Base-by-base conservation (phyloP, 2,329 filamentous ascomycete species). In the Ophiocordyceps camponoti-floridani region DNA sequence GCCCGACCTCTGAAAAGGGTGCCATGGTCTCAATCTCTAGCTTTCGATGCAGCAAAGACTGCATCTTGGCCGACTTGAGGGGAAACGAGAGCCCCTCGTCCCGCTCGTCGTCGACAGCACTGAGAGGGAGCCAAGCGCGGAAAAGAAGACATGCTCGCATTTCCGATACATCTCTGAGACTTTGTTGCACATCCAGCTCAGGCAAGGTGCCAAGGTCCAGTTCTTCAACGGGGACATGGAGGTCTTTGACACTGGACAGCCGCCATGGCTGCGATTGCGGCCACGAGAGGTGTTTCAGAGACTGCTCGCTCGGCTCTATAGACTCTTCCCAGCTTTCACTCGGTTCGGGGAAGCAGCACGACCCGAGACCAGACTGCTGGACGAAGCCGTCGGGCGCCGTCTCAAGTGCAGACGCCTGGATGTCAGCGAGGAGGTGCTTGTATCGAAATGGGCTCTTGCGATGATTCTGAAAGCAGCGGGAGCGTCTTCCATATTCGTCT, bases 51-150 rank as follows among this genome's bases (percentile, higher is more conserved):
- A 59, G 48, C 9, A 59, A 44, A 8, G 46, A 42, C 16, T 52
- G 52, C 43, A 58, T 48, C 42, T 52, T 50, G 14, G 43, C 45
- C 11, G 51, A 40, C 3, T 47, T 40, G 1, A 48, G 44, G 3
- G 59, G 50, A 28, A 62, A 59, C 0, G 8, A 27, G 1, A 62
- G 42, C 1, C 56, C 53, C 43, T 59, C 54, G 9, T 61, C 58
- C 2, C 49, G 53, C 1, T 53, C 50, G 6, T 26, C 4, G 18
- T 48, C 46, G 7, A 54, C 47, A 5, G 50, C 42, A 14, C 45
- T 49, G 1, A 63, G 43, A 12, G 60, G 60, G 11, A 63, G 53
- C 57, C 59, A 62, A 37, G 54, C 46, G 0, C 38, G 37, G 4
- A 50, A 43, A 4, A 61, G 43, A 41, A 53, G 47, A 44, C 53